Base-by-base conservation (phyloP, 192 early-diverging fungal species). In the Linnemannia elongata region DNA sequence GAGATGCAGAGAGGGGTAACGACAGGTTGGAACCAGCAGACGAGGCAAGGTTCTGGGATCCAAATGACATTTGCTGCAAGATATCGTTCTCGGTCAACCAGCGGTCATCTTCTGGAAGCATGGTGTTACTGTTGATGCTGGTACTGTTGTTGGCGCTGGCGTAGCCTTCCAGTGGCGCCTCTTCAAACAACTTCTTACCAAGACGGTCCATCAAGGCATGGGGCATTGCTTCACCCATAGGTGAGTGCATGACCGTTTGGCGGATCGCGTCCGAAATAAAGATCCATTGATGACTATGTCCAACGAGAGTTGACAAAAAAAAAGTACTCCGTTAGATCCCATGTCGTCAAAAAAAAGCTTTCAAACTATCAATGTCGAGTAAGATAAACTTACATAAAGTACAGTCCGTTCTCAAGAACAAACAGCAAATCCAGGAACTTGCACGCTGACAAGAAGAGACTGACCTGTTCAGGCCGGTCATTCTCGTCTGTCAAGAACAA, bases 251-350 rank as follows among this genome's bases (percentile, higher is more conserved):
- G 42, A 89, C 90, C 33, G 94, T 88, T 9, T 93, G 91, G 42
- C 97, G 96, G 33, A 96, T 91, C 6, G 96, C 96, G 71, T 98
- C 97, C 3, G 93, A 93, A 70, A 97, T 95, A 79, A 98, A 98
- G 20, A 98, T 96, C 97, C 97, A 98, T 91, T 98, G 96, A 78
- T 97, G 96, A 55, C 95, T 96, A 72, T 22, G 49, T 52, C 49
- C 5, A 17, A 17, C 20, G 4, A 44, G 18, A 44, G 18, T 18
- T 76, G 8, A 41, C 15, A 38, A 35, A 63, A 18, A 69, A 20
- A 36, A 10, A 41, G 18, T n/a, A 81, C 69, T 39, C 35, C 8
- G 4, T 17, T 30, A 66, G 30, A 35, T 33, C 33, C 35, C 0
- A 45, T 5, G 22, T 41, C 57, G 39, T 36, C 17, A 41, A 22